phyloP scores from a whole-genome alignment of 495 filamentous ascomycete species.

The Haplographium delicatum region DNA sequence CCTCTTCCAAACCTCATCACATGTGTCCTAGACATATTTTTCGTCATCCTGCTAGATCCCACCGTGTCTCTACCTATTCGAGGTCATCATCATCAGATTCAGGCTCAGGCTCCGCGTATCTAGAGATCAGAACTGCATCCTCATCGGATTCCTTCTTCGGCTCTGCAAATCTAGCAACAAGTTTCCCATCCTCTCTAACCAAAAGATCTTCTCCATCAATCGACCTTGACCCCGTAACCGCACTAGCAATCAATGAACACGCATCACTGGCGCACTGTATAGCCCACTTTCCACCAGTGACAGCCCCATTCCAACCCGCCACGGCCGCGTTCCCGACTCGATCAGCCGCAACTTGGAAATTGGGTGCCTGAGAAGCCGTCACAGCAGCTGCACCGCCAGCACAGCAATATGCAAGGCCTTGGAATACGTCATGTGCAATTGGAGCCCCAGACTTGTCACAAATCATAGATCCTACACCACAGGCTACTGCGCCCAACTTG shows the following conservation, averaged over 20 bases:
- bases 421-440: background rate
- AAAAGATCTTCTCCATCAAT: background rate
- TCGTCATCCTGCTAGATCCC: background rate
- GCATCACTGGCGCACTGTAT: background rate
- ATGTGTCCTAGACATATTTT: background rate
- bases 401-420: background rate
- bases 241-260: background rate
- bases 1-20: background rate
- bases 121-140: too few species aligned
- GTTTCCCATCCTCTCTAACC: background rate
- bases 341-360: background rate
- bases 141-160: too few species aligned
- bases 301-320: background rate
- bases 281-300: background rate
- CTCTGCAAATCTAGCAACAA: too few species aligned
- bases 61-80: background rate
- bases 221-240: background rate
- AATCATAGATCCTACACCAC: background rate
- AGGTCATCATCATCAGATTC: background rate
- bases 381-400: background rate
- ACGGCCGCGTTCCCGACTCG: background rate
- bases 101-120: slow-evolving; percentile 1
- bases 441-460: background rate
- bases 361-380: background rate
- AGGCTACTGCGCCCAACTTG: slow-evolving; percentile 1